Percentiles rank a stretch among this genome's conserved stretches.
These are phyloP conservation scores for Colletotrichum sp. DNA, from an alignment of 2,329 filamentous ascomycete species.

Conservation along the genomic window DNA sequence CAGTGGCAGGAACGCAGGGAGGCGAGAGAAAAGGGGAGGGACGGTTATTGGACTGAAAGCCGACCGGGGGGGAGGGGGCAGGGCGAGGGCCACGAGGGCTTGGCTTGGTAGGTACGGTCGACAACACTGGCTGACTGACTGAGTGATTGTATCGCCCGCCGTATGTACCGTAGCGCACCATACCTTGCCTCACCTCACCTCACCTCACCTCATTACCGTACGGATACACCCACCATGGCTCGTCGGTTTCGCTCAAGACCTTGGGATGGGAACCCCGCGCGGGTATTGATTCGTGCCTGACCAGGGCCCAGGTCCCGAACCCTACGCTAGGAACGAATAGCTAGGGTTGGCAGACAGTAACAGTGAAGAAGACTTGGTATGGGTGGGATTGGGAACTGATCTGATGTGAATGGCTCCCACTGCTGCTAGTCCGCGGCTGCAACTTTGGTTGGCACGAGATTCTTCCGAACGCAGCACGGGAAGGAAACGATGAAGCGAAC, in stretches of 20 bases:
- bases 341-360: neutral
- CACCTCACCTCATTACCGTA: no score
- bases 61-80: no score
- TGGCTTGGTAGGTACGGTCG: no score
- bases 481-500: neutral
- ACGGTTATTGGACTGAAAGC: no score
- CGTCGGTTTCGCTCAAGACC: neutral
- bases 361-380: neutral
- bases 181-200: no score
- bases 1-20: neutral
- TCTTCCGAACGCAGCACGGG: neutral
- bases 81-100: no score
- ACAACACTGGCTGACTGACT: no score
- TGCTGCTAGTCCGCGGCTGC: neutral
- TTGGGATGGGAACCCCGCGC: constrained; percentile 7
- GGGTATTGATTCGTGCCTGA: constrained; percentile 17
- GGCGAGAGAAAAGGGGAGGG: neutral
- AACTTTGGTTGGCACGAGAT: neutral
- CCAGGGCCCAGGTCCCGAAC: neutral
- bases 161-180: no score
- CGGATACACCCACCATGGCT: neutral
- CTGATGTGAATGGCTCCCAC: neutral
- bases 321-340: neutral
- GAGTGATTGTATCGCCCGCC: no score
- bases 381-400: neutral